phyloP scores from a whole-genome alignment of 345 rosid species.

The Euphorbia pulcherrima region DNA sequence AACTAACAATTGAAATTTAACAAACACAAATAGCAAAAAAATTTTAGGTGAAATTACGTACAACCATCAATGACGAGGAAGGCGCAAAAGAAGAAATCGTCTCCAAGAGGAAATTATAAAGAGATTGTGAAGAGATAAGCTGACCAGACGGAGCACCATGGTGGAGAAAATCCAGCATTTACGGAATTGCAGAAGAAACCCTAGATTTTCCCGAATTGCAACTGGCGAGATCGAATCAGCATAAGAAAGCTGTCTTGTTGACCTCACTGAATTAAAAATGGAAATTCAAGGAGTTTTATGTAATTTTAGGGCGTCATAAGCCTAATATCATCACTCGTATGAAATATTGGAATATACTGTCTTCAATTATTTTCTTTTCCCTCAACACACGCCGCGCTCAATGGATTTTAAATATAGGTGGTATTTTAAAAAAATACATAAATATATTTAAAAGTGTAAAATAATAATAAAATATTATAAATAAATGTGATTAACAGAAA shows the following conservation, averaged over 20 bases:
- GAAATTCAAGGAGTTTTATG: background rate
- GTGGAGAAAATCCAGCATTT: background rate
- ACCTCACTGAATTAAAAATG: background rate
- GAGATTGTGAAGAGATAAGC: background rate
- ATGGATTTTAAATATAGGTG: too few relatives aligned
- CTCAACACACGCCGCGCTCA: too few relatives aligned
- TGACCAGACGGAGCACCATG: background rate
- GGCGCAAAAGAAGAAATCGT: background rate
- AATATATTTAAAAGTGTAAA: too few relatives aligned
- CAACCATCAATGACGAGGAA: too few relatives aligned
- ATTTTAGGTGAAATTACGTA: background rate
- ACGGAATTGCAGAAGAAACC: constrained; percentile 4
- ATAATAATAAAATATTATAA: too few relatives aligned
- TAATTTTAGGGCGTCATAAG: too few relatives aligned
- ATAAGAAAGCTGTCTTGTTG: background rate
- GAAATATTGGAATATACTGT: too few relatives aligned
- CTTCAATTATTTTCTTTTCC: too few relatives aligned
- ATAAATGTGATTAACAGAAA: too few relatives aligned
- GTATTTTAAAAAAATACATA: too few relatives aligned
- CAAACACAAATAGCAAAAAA: background rate
- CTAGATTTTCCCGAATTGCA: constrained; percentile 9
- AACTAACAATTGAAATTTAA: background rate
- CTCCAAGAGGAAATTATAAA: background rate
- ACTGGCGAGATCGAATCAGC: background rate
- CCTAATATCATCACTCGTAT: too few relatives aligned